Conservation (phyloP, 208 protist genomes). For the Crithidia sp. region DNA sequence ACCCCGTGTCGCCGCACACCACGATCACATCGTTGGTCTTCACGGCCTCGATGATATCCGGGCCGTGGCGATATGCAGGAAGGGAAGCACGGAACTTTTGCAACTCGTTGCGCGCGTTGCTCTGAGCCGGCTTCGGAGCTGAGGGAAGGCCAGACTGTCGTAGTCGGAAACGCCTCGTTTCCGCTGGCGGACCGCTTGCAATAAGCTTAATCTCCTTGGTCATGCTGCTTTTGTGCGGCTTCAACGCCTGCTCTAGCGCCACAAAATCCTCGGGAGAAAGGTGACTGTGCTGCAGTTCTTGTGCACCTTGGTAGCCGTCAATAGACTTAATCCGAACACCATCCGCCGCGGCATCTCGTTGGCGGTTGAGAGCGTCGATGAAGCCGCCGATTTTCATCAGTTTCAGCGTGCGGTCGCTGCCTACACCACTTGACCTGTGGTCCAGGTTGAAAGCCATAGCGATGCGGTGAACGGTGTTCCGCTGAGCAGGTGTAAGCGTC, state of each 20-base stretch:
- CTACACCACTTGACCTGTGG: constrained; percentile 72
- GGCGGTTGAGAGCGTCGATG: constrained; percentile 35
- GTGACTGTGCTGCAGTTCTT: constrained; percentile 56
- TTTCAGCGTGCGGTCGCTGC: constrained; percentile 47
- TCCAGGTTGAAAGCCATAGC: constrained; percentile 70
- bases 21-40: constrained; percentile 67
- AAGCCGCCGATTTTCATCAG: constrained; percentile 61
- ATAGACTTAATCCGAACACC: constrained; percentile 65
- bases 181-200: constrained; percentile 21
- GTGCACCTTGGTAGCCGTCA: constrained; percentile 83
- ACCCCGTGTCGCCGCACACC: constrained; percentile 97
- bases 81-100: constrained; percentile 63
- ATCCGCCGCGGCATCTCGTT: constrained; percentile 40
- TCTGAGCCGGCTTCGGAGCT: constrained; percentile 27
- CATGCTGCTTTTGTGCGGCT: constrained; percentile 55
- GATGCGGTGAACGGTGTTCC: constrained; percentile 72
- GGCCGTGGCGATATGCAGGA: constrained; percentile 54
- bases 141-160: constrained; percentile 45
- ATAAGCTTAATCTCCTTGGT: constrained; percentile 46
- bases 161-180: constrained; percentile 40
- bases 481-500: constrained; percentile 59
- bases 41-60: constrained; percentile 69
- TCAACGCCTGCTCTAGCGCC: constrained; percentile 31
- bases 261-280: constrained; percentile 33
- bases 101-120: constrained; percentile 36